phyloP scores from a whole-genome alignment of 2,329 filamentous ascomycete species.

The Coleophoma eucalyptorum region DNA sequence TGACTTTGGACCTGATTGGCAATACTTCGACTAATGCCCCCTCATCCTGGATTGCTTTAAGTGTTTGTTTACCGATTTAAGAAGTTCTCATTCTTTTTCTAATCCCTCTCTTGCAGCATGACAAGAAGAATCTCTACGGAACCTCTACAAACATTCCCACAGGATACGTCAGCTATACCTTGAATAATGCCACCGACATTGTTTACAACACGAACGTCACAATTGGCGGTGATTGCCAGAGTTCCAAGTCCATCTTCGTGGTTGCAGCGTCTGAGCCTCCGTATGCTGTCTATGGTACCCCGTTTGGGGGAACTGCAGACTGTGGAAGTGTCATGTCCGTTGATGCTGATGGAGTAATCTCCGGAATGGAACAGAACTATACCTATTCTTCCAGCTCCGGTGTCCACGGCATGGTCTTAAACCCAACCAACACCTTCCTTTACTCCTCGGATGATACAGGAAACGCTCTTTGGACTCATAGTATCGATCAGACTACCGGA shows the following conservation, averaged over 20 bases:
- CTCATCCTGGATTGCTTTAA: slow-evolving; percentile 27
- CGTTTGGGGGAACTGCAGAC: slow-evolving; percentile 21
- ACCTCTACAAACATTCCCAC: slow-evolving; percentile 17
- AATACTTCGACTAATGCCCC: slow-evolving; percentile 16
- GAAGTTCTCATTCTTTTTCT: slow-evolving; percentile 4
- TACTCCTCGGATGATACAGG: slow-evolving; percentile 44
- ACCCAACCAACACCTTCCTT: slow-evolving; percentile 37
- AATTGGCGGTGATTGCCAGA: slow-evolving; percentile 12
- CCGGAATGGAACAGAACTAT: slow-evolving; percentile 39
- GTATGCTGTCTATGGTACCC: slow-evolving; percentile 25
- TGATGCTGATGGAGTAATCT: slow-evolving; percentile 33
- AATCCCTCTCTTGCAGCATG: slow-evolving; percentile 17
- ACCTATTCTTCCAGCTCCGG: slow-evolving; percentile 38
- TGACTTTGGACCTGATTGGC: slow-evolving; percentile 17
- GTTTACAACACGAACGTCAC: slow-evolving; percentile 12
- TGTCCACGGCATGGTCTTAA: slow-evolving; percentile 45
- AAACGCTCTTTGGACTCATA: slow-evolving; percentile 36
- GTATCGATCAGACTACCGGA: slow-evolving; percentile 9
- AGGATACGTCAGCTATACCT: slow-evolving; percentile 22
- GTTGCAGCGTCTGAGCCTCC: slow-evolving; percentile 15
- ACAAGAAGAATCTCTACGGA: slow-evolving; percentile 27
- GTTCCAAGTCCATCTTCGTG: slow-evolving; percentile 21
- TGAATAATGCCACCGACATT: slow-evolving; percentile 18
- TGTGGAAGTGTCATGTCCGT: slow-evolving; percentile 35
- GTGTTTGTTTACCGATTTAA: slow-evolving; percentile 10